These are phyloP conservation scores for Talaromyces sp. DNA, from an alignment of 2,329 filamentous ascomycete species.

Conservation along the genomic window DNA sequence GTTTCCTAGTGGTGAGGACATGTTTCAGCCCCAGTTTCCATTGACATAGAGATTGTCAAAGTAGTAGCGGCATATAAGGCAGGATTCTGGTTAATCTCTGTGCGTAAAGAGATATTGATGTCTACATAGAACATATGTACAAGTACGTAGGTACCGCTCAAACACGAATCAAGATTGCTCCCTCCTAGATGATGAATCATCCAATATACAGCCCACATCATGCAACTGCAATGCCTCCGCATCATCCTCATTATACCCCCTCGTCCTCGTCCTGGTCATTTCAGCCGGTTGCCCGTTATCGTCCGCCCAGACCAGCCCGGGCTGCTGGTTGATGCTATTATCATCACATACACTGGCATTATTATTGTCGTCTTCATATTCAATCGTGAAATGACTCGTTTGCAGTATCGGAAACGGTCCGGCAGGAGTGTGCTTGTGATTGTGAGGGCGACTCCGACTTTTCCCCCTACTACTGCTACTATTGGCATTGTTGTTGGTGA, in stretches of 20 bases:
- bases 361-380: conserved; percentile 16
- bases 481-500: background rate
- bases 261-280: background rate
- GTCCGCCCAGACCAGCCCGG: conserved; percentile 1
- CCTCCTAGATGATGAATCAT: background rate
- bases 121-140: background rate
- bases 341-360: background rate
- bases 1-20: too few species aligned
- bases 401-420: conserved; percentile 17
- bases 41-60: too few species aligned
- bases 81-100: too few species aligned
- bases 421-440: background rate
- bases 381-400: conserved; percentile 20
- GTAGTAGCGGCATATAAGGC: too few species aligned
- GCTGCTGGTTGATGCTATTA: background rate
- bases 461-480: background rate
- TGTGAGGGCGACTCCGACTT: background rate
- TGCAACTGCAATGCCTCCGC: conserved; percentile 17
- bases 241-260: conserved; percentile 12
- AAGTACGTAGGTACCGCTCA: background rate
- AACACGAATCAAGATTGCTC: background rate
- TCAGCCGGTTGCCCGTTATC: background rate
- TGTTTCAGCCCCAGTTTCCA: too few species aligned
- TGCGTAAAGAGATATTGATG: background rate
- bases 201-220: conserved; percentile 21